phyloP scores from a whole-genome alignment of 768 basidiomycete genomes.

The Amanita brunnescens region DNA sequence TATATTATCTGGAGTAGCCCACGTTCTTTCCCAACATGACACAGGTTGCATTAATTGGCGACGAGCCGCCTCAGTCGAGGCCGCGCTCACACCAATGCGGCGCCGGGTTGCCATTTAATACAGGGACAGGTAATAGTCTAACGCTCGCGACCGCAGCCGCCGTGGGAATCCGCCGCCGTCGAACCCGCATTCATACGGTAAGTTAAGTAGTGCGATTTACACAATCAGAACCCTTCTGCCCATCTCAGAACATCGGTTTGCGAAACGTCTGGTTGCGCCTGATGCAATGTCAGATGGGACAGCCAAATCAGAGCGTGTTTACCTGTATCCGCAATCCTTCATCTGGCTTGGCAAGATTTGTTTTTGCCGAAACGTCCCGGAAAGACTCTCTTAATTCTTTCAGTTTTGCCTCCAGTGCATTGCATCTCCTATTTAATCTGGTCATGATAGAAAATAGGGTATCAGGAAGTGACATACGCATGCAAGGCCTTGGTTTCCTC shows the following conservation, averaged over 20 bases:
- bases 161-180: too few relatives aligned
- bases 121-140: background rate
- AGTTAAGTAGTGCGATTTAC: background rate
- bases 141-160: too few relatives aligned
- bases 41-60: conserved; percentile 86
- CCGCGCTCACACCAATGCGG: conserved; percentile 68
- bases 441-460: background rate
- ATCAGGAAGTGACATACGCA: conserved; percentile 36
- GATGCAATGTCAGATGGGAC: conserved; percentile 7
- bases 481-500: conserved; percentile 68
- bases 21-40: conserved; percentile 77
- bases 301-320: background rate
- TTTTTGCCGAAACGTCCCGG: background rate
- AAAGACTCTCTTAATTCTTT: conserved; percentile 39
- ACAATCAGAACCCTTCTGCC: conserved; percentile 37
- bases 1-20: conserved; percentile 52
- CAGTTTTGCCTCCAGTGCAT: conserved; percentile 56
- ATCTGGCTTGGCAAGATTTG: background rate
- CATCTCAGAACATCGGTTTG: conserved; percentile 43
- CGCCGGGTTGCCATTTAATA: conserved; percentile 58
- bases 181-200: too few relatives aligned
- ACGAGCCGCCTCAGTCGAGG: conserved; percentile 73
- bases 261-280: conserved; percentile 12
- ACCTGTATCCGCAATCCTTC: background rate
- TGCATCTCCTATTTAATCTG: conserved; percentile 50